Evolutionary conservation across 331 rosid genomes (phyloP), one percentile per base, ranked within the genome.

Genomic region (Malus hybrid): DNA sequence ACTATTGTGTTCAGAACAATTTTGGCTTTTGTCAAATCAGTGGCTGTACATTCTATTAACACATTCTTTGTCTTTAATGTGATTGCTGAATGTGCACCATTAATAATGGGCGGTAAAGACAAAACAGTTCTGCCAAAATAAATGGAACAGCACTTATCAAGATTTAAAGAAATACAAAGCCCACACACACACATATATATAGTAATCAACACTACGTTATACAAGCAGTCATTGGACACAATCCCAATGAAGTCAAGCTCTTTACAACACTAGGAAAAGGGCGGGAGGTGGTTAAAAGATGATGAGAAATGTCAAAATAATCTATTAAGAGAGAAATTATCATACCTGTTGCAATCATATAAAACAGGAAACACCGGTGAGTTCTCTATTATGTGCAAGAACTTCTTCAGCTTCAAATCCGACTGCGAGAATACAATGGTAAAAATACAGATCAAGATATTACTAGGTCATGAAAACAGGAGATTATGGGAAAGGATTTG

Each of bases 341-440:
- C 65, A 74, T 83, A 94, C 99, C 97, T 90, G 72, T 80, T 89
- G 83, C 66, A 28, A 76, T 94, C 99, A 80, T 87, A 90, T 78
- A 92, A 26, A 77, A 94, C 96, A 34, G 99, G 99, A 76, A 67
- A 94, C 78, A 90, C 92, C 14, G 92, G 84, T 18, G 93, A 88
- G 42, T 80, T 79, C 86, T 95, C 97, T 71, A 92, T 92, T 81
- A 95, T 95, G 83, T 92, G 97, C 87, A 94, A 77, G 87, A 90
- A 94, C 78, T 94, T 94, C 97, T 90, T 94, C 87, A 94, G 86
- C 75, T 94, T 94, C 89, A 90, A 77, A 89, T 94, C 99, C 72
- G 96, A 85, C 99, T 94, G 96, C 66, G 77, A 83, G 24, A 82
- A 44, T 52, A 78, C 26, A 58, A 48, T 18, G 20, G 44, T 19